phyloP scores from a whole-genome alignment of 345 rosid genomes.

The Eucalyptus regnans region DNA sequence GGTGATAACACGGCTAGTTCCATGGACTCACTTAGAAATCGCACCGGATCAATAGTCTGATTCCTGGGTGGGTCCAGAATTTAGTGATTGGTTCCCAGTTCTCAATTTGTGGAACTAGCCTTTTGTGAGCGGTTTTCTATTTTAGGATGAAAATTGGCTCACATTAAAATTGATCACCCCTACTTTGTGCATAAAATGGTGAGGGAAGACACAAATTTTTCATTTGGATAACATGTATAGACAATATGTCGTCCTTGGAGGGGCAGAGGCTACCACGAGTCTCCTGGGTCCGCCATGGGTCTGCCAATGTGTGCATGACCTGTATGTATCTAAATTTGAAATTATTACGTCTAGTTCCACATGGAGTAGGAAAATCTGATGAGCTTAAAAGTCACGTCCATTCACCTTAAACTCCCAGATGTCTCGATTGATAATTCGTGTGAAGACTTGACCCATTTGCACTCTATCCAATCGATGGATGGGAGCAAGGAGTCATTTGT shows the following conservation, averaged over 20 bases:
- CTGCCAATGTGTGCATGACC: not conserved
- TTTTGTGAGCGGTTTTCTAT: no score
- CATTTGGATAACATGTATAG: not conserved
- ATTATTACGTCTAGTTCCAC: not conserved
- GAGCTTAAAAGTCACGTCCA: not conserved
- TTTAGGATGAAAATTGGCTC: no score
- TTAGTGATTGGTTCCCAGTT: no score
- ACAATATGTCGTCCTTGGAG: not conserved
- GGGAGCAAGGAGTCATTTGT: not conserved
- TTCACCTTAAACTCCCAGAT: not conserved
- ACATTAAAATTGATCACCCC: no score
- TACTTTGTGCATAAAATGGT: no score
- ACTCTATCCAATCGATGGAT: not conserved
- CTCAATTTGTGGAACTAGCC: no score
- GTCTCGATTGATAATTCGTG: not conserved
- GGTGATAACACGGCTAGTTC: no score
- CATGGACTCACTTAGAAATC: no score
- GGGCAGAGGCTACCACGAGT: not conserved
- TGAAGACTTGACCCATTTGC: not conserved
- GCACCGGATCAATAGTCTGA: accelerated
- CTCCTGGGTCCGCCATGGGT: not conserved
- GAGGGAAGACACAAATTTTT: not conserved
- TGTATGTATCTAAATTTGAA: not conserved
- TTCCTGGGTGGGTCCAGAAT: no score
- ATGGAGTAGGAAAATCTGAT: not conserved